Conservation (phyloP, 31 red algal species). For the Asparagopsis taxiformis region DNA sequence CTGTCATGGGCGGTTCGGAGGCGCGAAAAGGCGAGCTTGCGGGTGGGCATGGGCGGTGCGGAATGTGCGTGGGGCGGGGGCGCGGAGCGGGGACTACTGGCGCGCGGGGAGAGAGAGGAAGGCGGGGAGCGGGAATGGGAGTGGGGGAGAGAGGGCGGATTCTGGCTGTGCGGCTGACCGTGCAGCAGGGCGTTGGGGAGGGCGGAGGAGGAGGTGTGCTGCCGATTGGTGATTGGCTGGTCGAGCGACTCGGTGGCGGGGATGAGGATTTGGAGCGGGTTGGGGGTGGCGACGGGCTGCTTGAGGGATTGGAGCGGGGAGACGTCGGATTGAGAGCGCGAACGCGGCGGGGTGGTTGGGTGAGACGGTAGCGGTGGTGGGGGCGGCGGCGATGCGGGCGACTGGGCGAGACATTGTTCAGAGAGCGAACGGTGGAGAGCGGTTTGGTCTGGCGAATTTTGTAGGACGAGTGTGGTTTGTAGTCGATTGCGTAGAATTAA, state of each 20-base stretch:
- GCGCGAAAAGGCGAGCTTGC: constrained; percentile 5
- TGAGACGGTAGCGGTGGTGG: not conserved
- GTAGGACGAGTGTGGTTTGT: not conserved
- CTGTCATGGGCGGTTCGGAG: constrained; percentile 14
- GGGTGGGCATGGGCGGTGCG: constrained; percentile 1
- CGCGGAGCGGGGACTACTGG: constrained; percentile 1
- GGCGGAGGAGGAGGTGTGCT: no score
- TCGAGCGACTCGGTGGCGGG: no score
- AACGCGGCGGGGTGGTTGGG: no score
- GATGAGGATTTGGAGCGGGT: no score
- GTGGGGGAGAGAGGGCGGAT: no score
- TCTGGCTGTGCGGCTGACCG: no score
- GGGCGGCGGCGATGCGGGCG: constrained; percentile 1
- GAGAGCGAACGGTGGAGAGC: not conserved
- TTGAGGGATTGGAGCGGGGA: no score
- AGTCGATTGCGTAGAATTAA: not conserved
- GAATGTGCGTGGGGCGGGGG: not conserved
- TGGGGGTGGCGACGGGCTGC: no score
- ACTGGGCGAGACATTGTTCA: not conserved
- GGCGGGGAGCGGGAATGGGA: no score
- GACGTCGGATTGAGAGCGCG: no score
- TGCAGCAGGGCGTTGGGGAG: no score
- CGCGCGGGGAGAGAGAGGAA: not conserved
- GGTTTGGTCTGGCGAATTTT: not conserved
- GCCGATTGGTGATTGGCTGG: no score